Conservation (phyloP, 371 early-diverging fungal genomes). For the Coemansia linderi region DNA sequence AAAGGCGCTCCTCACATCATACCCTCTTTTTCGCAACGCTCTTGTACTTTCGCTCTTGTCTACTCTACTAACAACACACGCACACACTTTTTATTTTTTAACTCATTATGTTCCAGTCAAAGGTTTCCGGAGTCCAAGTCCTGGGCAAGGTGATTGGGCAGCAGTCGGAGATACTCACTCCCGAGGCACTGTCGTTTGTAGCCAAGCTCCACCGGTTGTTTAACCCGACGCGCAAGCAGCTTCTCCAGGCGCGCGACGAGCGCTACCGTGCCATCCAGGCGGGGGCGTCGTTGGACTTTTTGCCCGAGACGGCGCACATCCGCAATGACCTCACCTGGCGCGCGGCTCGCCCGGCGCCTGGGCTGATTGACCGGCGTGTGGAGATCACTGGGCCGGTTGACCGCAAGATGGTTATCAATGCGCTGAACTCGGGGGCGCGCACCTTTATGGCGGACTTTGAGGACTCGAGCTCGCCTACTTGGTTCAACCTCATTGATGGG, state of each 20-base stretch:
- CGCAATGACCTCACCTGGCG: constrained; percentile 87
- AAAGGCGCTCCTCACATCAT: not conserved
- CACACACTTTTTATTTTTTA: too few relatives aligned
- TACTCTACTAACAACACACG: not conserved
- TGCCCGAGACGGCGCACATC: constrained; percentile 87
- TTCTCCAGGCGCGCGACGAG: constrained; percentile 71
- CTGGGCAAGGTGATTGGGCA: constrained; percentile 63
- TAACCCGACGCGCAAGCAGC: constrained; percentile 79
- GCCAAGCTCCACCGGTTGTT: constrained; percentile 85
- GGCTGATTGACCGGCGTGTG: constrained; percentile 88
- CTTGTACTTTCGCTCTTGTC: constrained; percentile 3
- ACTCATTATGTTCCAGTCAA: constrained; percentile 45
- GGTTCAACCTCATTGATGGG: constrained; percentile 84
- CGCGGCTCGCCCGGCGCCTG: constrained; percentile 88
- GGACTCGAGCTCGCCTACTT: constrained; percentile 94
- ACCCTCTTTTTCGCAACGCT: constrained; percentile 4
- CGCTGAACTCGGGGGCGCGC: constrained; percentile 87
- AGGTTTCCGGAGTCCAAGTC: constrained; percentile 67
- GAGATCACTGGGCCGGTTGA: constrained; percentile 98
- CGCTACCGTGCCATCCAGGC: constrained; percentile 79
- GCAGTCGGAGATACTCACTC: constrained; percentile 73
- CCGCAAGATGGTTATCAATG: constrained; percentile 98
- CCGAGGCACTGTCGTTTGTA: constrained; percentile 78
- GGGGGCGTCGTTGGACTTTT: constrained; percentile 84
- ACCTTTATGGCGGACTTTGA: constrained; percentile 98